These are phyloP conservation scores for Grifola frondosa DNA, from an alignment of 1,284 basidiomycete species.

Conservation along the genomic window DNA sequence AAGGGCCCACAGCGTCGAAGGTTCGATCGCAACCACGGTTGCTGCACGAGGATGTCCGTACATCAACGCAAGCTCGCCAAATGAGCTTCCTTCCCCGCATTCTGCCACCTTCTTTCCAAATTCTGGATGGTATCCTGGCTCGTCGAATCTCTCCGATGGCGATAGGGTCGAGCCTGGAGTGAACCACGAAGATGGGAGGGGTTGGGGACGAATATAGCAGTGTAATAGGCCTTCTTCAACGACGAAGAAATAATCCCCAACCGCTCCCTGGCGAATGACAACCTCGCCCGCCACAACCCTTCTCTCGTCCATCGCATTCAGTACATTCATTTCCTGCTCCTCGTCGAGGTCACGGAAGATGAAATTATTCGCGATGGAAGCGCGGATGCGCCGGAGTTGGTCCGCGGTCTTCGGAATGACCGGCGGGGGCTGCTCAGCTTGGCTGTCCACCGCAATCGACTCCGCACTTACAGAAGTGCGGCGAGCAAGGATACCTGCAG, in stretches of 20 bases:
- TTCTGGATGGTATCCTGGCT: slow-evolving; percentile 63
- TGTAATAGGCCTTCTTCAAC: slow-evolving; percentile 90
- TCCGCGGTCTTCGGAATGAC: slow-evolving; percentile 82
- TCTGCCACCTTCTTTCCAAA: slow-evolving; percentile 85
- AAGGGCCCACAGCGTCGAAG: slow-evolving; percentile 90
- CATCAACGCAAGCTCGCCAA: slow-evolving; percentile 97
- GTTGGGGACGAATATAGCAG: slow-evolving; percentile 79
- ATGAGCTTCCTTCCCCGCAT: slow-evolving; percentile 85
- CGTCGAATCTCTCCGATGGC: slow-evolving; percentile 54
- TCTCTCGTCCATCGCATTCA: slow-evolving; percentile 95
- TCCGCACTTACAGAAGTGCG: slow-evolving; percentile 97
- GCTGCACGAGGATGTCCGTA: slow-evolving; percentile 96
- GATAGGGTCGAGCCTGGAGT: slow-evolving; percentile 37
- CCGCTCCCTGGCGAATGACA: slow-evolving; percentile 95
- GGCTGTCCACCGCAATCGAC: slow-evolving; percentile 83
- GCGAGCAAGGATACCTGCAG: slow-evolving; percentile 81
- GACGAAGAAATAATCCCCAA: slow-evolving; percentile 97
- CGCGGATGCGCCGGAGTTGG: slow-evolving; percentile 86
- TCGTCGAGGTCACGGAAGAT: slow-evolving; percentile 96
- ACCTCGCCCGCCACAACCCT: slow-evolving; percentile 72
- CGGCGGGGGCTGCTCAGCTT: slow-evolving; percentile 64
- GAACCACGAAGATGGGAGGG: slow-evolving; percentile 57
- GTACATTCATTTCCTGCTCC: slow-evolving; percentile 90
- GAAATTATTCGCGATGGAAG: slow-evolving; percentile 87
- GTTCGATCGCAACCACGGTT: slow-evolving; percentile 83